Percentiles rank a stretch among this genome's conserved stretches.
Conservation (phyloP, 2,329 filamentous ascomycete species). For the Ascochyta fabae region DNA sequence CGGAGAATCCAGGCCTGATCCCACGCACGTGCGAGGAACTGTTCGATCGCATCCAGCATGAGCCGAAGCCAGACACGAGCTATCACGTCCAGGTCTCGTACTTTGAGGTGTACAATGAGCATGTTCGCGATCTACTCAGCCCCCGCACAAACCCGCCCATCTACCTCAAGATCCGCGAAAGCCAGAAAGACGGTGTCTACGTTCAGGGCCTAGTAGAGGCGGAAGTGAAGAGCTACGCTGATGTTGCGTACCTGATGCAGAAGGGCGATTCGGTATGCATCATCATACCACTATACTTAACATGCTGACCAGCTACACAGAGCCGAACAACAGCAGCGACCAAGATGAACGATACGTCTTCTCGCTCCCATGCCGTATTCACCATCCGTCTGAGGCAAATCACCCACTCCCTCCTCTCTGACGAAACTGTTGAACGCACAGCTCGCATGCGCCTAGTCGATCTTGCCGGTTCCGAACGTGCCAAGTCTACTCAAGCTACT, state of each 20-base stretch:
- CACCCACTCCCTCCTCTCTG: constrained; percentile 94
- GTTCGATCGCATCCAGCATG: constrained; percentile 87
- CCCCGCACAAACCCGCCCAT: constrained; percentile 80
- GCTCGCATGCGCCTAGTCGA: constrained; percentile 95
- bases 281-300: neutral
- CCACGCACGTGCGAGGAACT: constrained; percentile 94
- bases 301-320: constrained; percentile 23
- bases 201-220: constrained; percentile 96
- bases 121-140: constrained; percentile 90
- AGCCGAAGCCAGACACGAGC: constrained; percentile 87
- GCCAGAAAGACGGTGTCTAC: constrained; percentile 91
- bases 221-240: constrained; percentile 82
- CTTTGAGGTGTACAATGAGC: constrained; percentile 99
- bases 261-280: constrained; percentile 70
- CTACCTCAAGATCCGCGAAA: constrained; percentile 97
- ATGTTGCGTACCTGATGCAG: constrained; percentile 91
- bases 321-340: constrained; percentile 91
- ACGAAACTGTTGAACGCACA: constrained; percentile 94
- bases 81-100: constrained; percentile 98
- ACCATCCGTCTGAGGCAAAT: constrained; percentile 99
- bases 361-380: constrained; percentile 95
- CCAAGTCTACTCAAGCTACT: constrained; percentile 93
- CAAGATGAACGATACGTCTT: constrained; percentile 99
- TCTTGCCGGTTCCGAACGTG: constrained; percentile 90
- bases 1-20: constrained; percentile 87